Conservation (phyloP, 225 moss, liverwort and hornwort species). For the Antitrichia curtipendula region DNA sequence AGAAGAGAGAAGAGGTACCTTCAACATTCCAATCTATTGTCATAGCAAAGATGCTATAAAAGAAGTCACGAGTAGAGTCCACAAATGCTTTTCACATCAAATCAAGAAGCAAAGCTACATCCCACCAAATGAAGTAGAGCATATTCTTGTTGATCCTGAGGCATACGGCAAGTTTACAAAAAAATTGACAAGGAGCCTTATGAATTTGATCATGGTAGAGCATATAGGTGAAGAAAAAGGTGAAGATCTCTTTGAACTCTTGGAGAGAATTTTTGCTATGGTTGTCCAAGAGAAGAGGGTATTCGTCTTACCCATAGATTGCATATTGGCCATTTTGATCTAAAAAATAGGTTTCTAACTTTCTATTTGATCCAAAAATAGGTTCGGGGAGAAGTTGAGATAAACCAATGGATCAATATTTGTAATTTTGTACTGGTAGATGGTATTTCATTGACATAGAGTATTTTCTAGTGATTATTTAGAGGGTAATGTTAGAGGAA, state of each 20-base stretch:
- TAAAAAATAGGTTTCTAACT: background rate
- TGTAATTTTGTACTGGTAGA: background rate
- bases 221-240: background rate
- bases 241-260: background rate
- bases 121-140: background rate
- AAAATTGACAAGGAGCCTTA: background rate
- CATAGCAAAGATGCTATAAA: background rate
- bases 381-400: rapidly evolving
- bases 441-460: background rate
- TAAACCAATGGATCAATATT: background rate
- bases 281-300: background rate
- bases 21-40: background rate
- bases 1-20: background rate
- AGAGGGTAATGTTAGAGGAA: too few relatives aligned
- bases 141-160: background rate
- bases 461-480: background rate
- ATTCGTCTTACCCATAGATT: background rate
- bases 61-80: background rate
- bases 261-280: background rate
- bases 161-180: background rate
- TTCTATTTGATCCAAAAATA: background rate
- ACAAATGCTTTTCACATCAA: background rate
- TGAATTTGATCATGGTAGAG: background rate
- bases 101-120: background rate
- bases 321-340: background rate